Conservation (phyloP, 1,284 basidiomycete genomes). For the Pseudozyma hubeiensis region DNA sequence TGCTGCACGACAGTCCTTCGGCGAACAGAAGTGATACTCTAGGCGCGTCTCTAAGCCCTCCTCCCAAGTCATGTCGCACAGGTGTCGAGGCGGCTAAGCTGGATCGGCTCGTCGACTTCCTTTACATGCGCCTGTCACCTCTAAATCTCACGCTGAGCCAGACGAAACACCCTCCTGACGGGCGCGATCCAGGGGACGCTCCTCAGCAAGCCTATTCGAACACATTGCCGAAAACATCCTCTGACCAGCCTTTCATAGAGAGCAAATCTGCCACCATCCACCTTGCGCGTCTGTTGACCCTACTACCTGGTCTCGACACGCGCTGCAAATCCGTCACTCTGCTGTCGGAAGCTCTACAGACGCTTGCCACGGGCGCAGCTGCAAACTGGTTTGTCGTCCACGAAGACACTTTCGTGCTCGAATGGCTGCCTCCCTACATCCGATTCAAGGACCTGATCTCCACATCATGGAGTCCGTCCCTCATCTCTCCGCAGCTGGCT, state of each 20-base stretch:
- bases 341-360: slow-evolving; percentile 16
- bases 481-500: neutral
- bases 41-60: neutral
- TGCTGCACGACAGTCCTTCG: neutral
- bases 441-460: neutral
- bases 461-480: neutral
- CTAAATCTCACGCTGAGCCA: slow-evolving; percentile 1
- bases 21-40: neutral
- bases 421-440: slow-evolving; percentile 7
- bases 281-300: slow-evolving; percentile 17
- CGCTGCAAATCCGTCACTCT: slow-evolving; percentile 35
- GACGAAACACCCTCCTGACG: neutral
- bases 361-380: neutral
- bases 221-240: no score
- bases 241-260: neutral
- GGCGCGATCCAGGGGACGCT: no score
- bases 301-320: slow-evolving; percentile 13
- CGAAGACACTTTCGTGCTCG: slow-evolving; percentile 6
- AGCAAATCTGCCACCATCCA: slow-evolving; percentile 8
- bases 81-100: slow-evolving; percentile 21
- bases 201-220: no score
- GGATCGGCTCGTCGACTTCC: slow-evolving; percentile 26
- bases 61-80: neutral
- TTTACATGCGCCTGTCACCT: slow-evolving; percentile 16
- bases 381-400: slow-evolving; percentile 13